phyloP scores from a whole-genome alignment of 345 rosid genomes.

The Litchi chinensis region DNA sequence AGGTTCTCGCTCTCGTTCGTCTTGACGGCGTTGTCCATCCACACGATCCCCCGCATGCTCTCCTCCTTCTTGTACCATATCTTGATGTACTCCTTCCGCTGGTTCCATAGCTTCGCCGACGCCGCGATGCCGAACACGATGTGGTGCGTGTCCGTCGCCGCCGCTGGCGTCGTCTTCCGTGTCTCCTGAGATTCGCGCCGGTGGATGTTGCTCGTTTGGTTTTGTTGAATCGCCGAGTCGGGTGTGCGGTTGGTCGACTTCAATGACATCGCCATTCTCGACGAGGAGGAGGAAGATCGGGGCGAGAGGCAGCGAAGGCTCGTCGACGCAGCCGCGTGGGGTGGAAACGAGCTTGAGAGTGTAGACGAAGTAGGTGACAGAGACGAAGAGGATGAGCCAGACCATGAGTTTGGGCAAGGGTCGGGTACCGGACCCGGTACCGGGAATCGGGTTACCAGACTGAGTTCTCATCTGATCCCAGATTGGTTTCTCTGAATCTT shows the following conservation, averaged over 20 bases:
- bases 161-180: neutral
- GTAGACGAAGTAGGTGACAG: constrained; percentile 73
- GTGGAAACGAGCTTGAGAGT: constrained; percentile 81
- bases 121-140: constrained; percentile 93
- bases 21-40: constrained; percentile 71
- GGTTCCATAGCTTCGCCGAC: constrained; percentile 88
- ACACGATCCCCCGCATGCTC: constrained; percentile 78
- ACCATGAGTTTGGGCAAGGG: constrained; percentile 65
- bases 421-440: constrained; percentile 46
- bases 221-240: constrained; percentile 28
- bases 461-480: constrained; percentile 70
- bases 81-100: constrained; percentile 88
- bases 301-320: constrained; percentile 26
- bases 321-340: constrained; percentile 54
- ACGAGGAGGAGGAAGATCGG: constrained; percentile 20
- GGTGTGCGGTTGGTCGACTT: constrained; percentile 28
- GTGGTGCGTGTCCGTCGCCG: constrained; percentile 54
- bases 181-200: constrained; percentile 25
- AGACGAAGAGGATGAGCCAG: constrained; percentile 67
- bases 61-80: constrained; percentile 67
- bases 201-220: constrained; percentile 5
- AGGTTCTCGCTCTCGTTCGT: constrained; percentile 39
- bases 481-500: constrained; percentile 57
- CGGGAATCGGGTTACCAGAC: constrained; percentile 33
- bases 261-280: neutral